A percentile compares a stretch with the other conserved stretches of the same genome.
Conservation (phyloP, 1,284 basidiomycete species). For the Meira miltonrushii region DNA sequence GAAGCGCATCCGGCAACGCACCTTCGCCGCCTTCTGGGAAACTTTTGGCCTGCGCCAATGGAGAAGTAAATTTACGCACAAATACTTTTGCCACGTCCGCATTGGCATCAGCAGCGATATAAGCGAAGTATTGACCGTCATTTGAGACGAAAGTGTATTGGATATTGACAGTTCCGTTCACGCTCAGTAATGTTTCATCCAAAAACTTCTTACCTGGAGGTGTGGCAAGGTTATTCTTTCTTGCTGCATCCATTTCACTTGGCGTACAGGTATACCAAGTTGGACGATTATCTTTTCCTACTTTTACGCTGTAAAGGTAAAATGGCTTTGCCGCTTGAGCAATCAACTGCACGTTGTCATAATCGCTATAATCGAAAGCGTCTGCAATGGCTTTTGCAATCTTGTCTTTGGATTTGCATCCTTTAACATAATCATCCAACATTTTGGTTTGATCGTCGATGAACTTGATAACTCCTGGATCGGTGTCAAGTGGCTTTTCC, state of each 20-base stretch:
- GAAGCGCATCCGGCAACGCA: conserved; percentile 36
- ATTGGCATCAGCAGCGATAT: conserved; percentile 45
- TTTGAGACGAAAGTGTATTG: conserved; percentile 37
- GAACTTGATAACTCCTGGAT: conserved; percentile 42
- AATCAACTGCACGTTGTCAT: conserved; percentile 40
- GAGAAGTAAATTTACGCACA: conserved; percentile 30
- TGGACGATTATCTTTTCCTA: conserved; percentile 44
- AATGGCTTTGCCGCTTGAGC: conserved; percentile 23
- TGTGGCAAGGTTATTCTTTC: conserved; percentile 18
- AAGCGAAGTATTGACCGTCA: conserved; percentile 43
- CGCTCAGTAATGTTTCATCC: conserved; percentile 42
- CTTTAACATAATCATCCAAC: conserved; percentile 32
- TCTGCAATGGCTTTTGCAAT: conserved; percentile 39
- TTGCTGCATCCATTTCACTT: conserved; percentile 24
- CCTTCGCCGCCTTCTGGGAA: conserved; percentile 31
- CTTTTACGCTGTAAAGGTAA: conserved; percentile 49
- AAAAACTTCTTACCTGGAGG: conserved; percentile 46
- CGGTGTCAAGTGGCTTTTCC: conserved; percentile 43
- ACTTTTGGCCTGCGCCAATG: conserved; percentile 23
- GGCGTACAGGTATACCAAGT: conserved; percentile 37
- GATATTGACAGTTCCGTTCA: conserved; percentile 42
- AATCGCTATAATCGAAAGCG: conserved; percentile 45
- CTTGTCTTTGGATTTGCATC: conserved; percentile 33
- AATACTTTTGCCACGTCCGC: conserved; percentile 48
- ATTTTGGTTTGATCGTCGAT: conserved; percentile 41